Evolutionary conservation across 169 alveolate genomes (phyloP).

Genomic region (Amoebophrya sp.): DNA sequence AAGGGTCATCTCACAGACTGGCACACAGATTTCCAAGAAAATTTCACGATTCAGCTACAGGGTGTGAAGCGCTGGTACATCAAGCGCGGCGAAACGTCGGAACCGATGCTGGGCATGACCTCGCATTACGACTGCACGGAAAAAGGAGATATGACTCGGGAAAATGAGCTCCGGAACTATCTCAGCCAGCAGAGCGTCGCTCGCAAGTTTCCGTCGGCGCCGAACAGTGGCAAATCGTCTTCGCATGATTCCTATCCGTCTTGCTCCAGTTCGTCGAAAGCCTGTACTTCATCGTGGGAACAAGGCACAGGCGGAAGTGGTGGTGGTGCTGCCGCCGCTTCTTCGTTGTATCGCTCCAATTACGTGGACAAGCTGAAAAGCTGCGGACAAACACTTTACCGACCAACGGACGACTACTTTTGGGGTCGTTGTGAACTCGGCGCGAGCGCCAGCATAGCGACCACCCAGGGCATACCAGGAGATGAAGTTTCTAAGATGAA

Average conservation of each 20-base stretch:
- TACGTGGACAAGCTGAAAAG: not conserved
- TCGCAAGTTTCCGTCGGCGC: not conserved
- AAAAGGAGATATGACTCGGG: not conserved
- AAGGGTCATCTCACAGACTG: conserved; percentile 33
- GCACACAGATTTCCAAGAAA: conserved; percentile 32
- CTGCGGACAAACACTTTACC: not conserved
- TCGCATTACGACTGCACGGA: conserved; percentile 7
- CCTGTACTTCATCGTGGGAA: too few species aligned
- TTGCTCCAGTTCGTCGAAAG: too few species aligned
- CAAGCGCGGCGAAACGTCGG: not conserved
- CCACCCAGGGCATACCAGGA: not conserved
- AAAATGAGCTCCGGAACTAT: not conserved
- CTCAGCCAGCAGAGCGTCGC: not conserved
- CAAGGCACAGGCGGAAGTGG: not conserved
- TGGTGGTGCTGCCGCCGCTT: not conserved
- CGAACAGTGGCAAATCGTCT: too few species aligned
- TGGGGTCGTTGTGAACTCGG: too few species aligned
- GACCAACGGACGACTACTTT: not conserved
- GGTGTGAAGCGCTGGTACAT: conserved; percentile 28
- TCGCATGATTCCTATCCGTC: too few species aligned
- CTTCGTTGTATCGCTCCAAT: not conserved
- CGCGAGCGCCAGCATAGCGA: not conserved
- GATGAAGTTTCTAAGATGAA: too few species aligned
- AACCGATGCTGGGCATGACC: not conserved
- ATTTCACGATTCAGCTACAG: conserved; percentile 28